A percentile compares a stretch with the other conserved stretches of the same genome.
These are phyloP conservation scores for Besnoitia besnoiti DNA, from an alignment of 169 alveolate genomes.

Conservation along the genomic window DNA sequence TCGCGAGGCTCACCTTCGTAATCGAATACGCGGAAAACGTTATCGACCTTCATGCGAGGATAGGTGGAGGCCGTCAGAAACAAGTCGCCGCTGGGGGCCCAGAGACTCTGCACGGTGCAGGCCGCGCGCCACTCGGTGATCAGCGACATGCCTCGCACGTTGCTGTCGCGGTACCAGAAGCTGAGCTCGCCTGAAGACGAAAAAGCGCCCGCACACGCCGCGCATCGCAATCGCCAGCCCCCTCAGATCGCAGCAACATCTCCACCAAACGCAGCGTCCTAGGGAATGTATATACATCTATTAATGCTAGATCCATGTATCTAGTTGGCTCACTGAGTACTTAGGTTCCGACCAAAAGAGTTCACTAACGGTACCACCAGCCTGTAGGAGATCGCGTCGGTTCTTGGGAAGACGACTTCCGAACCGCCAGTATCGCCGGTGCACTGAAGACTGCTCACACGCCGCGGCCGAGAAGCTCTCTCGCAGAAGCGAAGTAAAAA, in stretches of 20 bases:
- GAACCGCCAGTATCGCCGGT: too few species aligned
- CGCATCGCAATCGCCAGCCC: not conserved
- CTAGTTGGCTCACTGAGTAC: too few species aligned
- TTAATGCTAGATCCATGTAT: too few species aligned
- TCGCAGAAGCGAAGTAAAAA: too few species aligned
- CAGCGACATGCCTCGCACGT: slow-evolving; percentile 49
- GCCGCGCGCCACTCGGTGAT: slow-evolving; percentile 51
- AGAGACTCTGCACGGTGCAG: slow-evolving; percentile 55
- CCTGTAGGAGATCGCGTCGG: too few species aligned
- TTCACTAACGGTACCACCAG: too few species aligned
- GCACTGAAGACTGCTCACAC: too few species aligned
- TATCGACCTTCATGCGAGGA: slow-evolving; percentile 68
- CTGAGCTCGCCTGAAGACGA: slow-evolving; percentile 52
- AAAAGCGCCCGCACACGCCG: not conserved
- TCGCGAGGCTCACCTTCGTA: slow-evolving; percentile 31
- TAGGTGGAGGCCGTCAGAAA: slow-evolving; percentile 51
- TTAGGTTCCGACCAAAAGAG: too few species aligned
- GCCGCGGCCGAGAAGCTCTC: not conserved
- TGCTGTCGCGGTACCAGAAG: slow-evolving; percentile 48
- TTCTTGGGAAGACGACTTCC: too few species aligned
- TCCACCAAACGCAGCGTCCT: too few species aligned
- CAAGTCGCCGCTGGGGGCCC: slow-evolving; percentile 65
- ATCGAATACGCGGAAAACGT: slow-evolving; percentile 50
- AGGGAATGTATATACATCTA: too few species aligned
- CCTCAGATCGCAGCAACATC: too few species aligned